Conservation (phyloP, 768 basidiomycete species). For the Auricularia sp. region DNA sequence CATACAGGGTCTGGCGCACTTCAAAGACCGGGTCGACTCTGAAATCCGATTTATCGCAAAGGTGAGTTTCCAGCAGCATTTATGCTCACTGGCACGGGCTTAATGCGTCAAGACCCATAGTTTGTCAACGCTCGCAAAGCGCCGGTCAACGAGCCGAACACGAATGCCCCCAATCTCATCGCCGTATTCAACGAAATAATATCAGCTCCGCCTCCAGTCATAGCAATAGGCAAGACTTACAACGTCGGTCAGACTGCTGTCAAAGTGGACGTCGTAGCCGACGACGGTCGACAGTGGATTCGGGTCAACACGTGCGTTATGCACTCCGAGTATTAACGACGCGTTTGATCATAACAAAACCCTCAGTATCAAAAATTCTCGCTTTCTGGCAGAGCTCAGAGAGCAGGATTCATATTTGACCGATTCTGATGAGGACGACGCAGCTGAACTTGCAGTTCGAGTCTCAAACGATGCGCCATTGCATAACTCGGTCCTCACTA, state of each 20-base stretch:
- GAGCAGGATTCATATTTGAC: slow-evolving; percentile 78
- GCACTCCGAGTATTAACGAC: neutral
- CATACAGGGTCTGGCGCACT: slow-evolving; percentile 1
- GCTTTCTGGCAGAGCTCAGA: slow-evolving; percentile 68
- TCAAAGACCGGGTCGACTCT: slow-evolving; percentile 3
- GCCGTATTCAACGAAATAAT: slow-evolving; percentile 77
- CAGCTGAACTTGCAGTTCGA: slow-evolving; percentile 11
- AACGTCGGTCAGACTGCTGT: slow-evolving; percentile 26
- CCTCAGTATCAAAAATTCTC: slow-evolving; percentile 61
- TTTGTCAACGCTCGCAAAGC: neutral
- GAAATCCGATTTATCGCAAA: slow-evolving; percentile 3
- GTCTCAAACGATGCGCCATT: slow-evolving; percentile 39
- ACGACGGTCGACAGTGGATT: slow-evolving; percentile 68
- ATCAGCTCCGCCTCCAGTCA: slow-evolving; percentile 45
- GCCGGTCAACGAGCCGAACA: slow-evolving; percentile 19
- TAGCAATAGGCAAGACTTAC: slow-evolving; percentile 51
- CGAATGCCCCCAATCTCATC: slow-evolving; percentile 70
- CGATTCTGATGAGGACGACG: slow-evolving; percentile 40
- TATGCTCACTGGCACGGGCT: neutral
- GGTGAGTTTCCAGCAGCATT: neutral
- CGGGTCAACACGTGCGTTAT: slow-evolving; percentile 74
- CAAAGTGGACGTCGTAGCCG: slow-evolving; percentile 75
- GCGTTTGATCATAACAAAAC: neutral
- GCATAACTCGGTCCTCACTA: slow-evolving; percentile 63
- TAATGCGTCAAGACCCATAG: neutral